Conservation (phyloP, 1,284 basidiomycete genomes). For the Hypsizygus ulmarius region DNA sequence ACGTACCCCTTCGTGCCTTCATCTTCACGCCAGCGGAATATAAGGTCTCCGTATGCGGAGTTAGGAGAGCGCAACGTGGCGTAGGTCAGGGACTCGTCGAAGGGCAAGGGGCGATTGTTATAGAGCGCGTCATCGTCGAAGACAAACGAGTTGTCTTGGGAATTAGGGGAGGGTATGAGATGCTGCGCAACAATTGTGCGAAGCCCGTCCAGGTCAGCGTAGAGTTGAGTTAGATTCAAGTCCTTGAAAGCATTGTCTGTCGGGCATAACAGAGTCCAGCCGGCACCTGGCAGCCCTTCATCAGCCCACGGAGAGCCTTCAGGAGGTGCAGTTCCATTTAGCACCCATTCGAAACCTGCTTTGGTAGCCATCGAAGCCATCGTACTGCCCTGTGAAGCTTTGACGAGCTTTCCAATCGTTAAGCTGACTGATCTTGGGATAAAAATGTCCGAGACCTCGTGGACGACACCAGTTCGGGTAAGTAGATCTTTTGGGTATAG, state of each 20-base stretch:
- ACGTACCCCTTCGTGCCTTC: slow-evolving; percentile 47
- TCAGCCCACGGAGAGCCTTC: slow-evolving; percentile 60
- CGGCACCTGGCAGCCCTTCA: slow-evolving; percentile 42
- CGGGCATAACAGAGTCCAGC: slow-evolving; percentile 89
- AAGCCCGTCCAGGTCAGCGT: slow-evolving; percentile 59
- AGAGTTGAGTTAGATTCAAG: slow-evolving; percentile 82
- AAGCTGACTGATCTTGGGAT: slow-evolving; percentile 88
- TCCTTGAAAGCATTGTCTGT: slow-evolving; percentile 89
- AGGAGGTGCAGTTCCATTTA: slow-evolving; percentile 81
- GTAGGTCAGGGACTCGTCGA: slow-evolving; percentile 73
- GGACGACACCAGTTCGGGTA: slow-evolving; percentile 89
- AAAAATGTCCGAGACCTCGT: slow-evolving; percentile 86
- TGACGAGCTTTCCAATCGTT: slow-evolving; percentile 85
- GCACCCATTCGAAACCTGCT: slow-evolving; percentile 85
- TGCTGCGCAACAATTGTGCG: slow-evolving; percentile 82
- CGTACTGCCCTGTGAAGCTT: slow-evolving; percentile 82
- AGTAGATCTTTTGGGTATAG: slow-evolving; percentile 63
- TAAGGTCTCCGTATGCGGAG: slow-evolving; percentile 76
- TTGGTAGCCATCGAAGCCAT: slow-evolving; percentile 84
- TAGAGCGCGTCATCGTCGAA: slow-evolving; percentile 41
- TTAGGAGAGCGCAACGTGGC: slow-evolving; percentile 63
- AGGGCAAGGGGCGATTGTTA: slow-evolving; percentile 67
- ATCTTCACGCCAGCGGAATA: slow-evolving; percentile 65
- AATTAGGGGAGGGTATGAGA: slow-evolving; percentile 57
- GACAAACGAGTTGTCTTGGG: slow-evolving; percentile 17